Base-by-base conservation (phyloP, 345 rosid species). In the Hibiscus tridactylites region DNA sequence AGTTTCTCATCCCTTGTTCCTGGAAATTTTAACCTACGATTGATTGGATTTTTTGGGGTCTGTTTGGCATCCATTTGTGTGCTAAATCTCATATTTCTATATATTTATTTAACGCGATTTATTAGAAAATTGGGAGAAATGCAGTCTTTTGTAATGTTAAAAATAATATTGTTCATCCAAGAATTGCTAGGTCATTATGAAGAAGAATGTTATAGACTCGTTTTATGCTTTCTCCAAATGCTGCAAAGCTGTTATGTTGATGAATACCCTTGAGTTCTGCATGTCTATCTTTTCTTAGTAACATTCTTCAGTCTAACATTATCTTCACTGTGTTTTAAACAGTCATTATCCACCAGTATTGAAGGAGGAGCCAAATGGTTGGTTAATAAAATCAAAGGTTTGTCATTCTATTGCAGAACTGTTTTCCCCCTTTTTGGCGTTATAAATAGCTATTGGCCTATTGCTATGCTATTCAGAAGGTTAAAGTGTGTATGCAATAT, bases 311-410 rank as follows among this genome's bases (percentile, higher is more conserved):
- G 10, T 15, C 71, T 68, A 50, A 68, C 13, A 16, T 68, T 11
- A 11, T 68, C 12, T 47, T 29, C 12, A 26, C 71, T 0, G 6
- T 2, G 0, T 50, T 68, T 29, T 29, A 49, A 49, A 15, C 71
- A 68, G 71, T 63, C 68, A 63, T 39, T 63, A 19, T 63, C 50
- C 15, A 63, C 73, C 17, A 90, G 96, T 80, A 88, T 90, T 74
- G 91, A 86, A 87, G 97, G 93, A 76, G 97, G 98, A 77, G 80
- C 97, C 54, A 95, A 87, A 77, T 92, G 97, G 97, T 62, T 92
- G 81, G 99, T 95, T 71, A 92, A 89, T 85, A 95, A 92, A 80
- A 31, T 95, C 67, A 95, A 92, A 95, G 99, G 99, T 68, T 68
- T 68, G 71, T 28, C 6, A 24, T n/a, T 50, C 42, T 28, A 58